Evolutionary conservation across 257 asterid genomes (phyloP).

Genomic region (Hygrophila difformis): DNA sequence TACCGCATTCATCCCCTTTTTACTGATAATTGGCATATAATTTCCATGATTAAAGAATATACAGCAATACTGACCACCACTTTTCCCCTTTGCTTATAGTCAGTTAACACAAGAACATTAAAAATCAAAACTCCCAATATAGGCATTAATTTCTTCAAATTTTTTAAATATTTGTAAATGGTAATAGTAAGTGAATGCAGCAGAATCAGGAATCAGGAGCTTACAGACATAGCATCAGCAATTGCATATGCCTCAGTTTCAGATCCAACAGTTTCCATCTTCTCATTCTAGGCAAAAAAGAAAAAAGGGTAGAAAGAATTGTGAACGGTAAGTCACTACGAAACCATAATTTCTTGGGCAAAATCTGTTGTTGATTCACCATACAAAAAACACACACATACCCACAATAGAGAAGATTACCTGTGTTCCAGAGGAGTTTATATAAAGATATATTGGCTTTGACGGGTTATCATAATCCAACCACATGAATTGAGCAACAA

Average conservation of each 20-base stretch:
- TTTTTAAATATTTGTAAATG: too few species aligned
- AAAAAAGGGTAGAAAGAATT: slow-evolving; percentile 6
- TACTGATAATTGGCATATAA: too few species aligned
- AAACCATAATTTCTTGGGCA: not conserved
- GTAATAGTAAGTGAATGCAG: too few species aligned
- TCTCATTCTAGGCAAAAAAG: slow-evolving; percentile 47
- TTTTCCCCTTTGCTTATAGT: too few species aligned
- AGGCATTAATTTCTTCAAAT: too few species aligned
- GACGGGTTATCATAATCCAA: slow-evolving; percentile 67
- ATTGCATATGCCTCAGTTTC: slow-evolving; percentile 89
- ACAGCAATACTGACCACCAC: too few species aligned
- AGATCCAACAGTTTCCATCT: slow-evolving; percentile 77
- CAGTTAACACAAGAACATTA: too few species aligned
- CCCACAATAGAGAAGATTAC: slow-evolving; percentile 23
- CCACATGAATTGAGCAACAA: slow-evolving; percentile 85
- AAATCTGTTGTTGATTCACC: not conserved
- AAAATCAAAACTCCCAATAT: too few species aligned
- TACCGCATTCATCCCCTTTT: too few species aligned
- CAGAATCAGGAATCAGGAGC: too few species aligned
- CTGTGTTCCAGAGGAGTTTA: slow-evolving; percentile 91
- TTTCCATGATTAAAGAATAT: too few species aligned
- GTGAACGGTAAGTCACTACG: not conserved
- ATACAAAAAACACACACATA: not conserved
- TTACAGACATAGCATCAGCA: slow-evolving; percentile 82
- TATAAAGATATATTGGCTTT: slow-evolving; percentile 80